These are phyloP conservation scores for Dorcoceras hygrometricum DNA, from an alignment of 257 asterid species.

Conservation along the genomic window DNA sequence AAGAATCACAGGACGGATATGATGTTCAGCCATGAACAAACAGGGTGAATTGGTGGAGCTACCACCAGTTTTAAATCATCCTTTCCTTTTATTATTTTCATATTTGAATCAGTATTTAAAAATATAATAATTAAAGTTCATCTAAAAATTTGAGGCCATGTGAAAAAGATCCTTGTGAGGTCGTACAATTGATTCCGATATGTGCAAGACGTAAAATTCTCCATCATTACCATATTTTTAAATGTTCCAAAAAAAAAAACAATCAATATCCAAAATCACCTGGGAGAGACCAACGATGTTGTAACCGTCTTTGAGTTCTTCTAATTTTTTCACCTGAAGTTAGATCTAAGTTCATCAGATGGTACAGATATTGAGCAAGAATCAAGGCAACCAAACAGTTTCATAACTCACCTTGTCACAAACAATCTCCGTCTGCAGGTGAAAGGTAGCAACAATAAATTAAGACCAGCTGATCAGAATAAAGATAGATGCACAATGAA, in stretches of 20 bases:
- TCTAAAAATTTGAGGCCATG: too few relatives aligned
- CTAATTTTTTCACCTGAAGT: slow-evolving; percentile 81
- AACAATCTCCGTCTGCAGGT: slow-evolving; percentile 74
- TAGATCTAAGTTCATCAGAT: slow-evolving; percentile 21
- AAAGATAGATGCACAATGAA: slow-evolving; percentile 11
- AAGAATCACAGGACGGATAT: too few relatives aligned
- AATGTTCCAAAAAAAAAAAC: too few relatives aligned
- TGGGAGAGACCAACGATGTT: slow-evolving; percentile 96
- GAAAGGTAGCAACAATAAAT: slow-evolving; percentile 23
- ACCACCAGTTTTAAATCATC: too few relatives aligned
- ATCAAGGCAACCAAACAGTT: slow-evolving; percentile 17
- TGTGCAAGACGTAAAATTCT: background rate
- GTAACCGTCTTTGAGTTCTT: slow-evolving; percentile 77
- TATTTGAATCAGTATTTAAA: too few relatives aligned
- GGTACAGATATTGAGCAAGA: slow-evolving; percentile 23
- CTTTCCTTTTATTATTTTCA: too few relatives aligned
- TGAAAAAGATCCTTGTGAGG: background rate
- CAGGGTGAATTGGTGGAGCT: too few relatives aligned
- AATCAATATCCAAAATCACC: slow-evolving; percentile 38
- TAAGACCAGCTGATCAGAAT: slow-evolving; percentile 18
- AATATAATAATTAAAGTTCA: too few relatives aligned
- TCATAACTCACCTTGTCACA: slow-evolving; percentile 69
- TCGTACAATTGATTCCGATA: background rate
- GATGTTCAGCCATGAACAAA: too few relatives aligned
- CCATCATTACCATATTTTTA: background rate